Conservation (phyloP, 805 yeast species). For the Limtongia smithiae region DNA sequence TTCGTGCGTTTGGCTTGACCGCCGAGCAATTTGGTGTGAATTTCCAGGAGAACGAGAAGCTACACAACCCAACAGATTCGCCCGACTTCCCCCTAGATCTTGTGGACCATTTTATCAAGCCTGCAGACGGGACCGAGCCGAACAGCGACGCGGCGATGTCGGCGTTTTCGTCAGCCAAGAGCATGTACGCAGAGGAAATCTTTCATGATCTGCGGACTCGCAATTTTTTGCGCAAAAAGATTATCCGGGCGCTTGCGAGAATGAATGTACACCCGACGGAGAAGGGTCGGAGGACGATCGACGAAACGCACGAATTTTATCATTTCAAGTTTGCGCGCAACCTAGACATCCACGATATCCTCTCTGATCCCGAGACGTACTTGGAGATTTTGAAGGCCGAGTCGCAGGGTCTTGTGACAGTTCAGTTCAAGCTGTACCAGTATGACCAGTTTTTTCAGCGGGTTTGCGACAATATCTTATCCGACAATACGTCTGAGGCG, state of each 20-base stretch:
- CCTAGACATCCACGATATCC: constrained; percentile 71
- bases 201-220: constrained; percentile 78
- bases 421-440: constrained; percentile 26
- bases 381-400: constrained; percentile 93
- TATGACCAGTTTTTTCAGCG: constrained; percentile 35
- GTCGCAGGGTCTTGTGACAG: constrained; percentile 58
- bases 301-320: constrained; percentile 72
- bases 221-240: constrained; percentile 54
- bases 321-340: constrained; percentile 89
- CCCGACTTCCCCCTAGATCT: constrained; percentile 57
- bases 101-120: constrained; percentile 41
- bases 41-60: constrained; percentile 59
- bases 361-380: constrained; percentile 71
- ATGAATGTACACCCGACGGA: constrained; percentile 77
- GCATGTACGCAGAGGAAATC: constrained; percentile 73
- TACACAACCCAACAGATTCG: constrained; percentile 70
- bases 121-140: constrained; percentile 17
- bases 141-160: constrained; percentile 38
- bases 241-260: constrained; percentile 54
- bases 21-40: constrained; percentile 81
- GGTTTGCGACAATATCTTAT: constrained; percentile 39
- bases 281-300: constrained; percentile 75
- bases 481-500: constrained; percentile 59
- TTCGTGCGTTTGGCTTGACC: constrained; percentile 65
- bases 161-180: constrained; percentile 70